phyloP scores from a whole-genome alignment of 768 basidiomycete genomes.

The Lactarius evosmus region DNA sequence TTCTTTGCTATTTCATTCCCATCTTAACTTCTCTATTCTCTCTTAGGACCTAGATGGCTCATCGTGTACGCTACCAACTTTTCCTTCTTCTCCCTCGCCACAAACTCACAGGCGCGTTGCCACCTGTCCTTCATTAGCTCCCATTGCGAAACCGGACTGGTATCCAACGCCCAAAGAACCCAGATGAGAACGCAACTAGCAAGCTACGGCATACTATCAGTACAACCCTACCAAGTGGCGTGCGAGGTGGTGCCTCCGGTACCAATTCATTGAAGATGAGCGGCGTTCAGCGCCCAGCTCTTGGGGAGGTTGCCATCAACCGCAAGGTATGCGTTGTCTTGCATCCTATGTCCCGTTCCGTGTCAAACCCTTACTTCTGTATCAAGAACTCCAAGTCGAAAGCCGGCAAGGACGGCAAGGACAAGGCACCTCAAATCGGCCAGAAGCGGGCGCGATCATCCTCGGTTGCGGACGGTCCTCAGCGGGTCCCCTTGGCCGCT shows the following conservation, averaged over 20 bases:
- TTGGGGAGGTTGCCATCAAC: conserved; percentile 82
- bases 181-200: conserved; percentile 74
- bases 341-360: conserved; percentile 5
- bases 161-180: conserved; percentile 61
- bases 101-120: conserved; percentile 17
- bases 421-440: conserved; percentile 46
- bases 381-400: conserved; percentile 41
- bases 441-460: conserved; percentile 60
- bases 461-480: conserved; percentile 59
- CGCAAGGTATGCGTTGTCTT: conserved; percentile 51
- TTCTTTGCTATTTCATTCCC: conserved; percentile 19
- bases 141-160: conserved; percentile 63
- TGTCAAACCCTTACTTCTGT: conserved; percentile 10
- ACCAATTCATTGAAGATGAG: conserved; percentile 51
- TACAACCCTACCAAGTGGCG: conserved; percentile 43
- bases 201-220: conserved; percentile 63
- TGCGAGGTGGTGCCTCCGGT: conserved; percentile 44
- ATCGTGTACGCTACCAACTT: conserved; percentile 22
- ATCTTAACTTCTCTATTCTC: conserved; percentile 22
- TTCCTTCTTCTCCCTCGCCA: conserved; percentile 16
- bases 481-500: conserved; percentile 68
- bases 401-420: conserved; percentile 65
- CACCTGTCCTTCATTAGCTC: conserved; percentile 41
- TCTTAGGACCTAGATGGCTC: conserved; percentile 26
- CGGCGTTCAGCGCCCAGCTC: conserved; percentile 58